phyloP scores from a whole-genome alignment of 192 early-diverging fungal genomes.

The Podochytrium sp. region DNA sequence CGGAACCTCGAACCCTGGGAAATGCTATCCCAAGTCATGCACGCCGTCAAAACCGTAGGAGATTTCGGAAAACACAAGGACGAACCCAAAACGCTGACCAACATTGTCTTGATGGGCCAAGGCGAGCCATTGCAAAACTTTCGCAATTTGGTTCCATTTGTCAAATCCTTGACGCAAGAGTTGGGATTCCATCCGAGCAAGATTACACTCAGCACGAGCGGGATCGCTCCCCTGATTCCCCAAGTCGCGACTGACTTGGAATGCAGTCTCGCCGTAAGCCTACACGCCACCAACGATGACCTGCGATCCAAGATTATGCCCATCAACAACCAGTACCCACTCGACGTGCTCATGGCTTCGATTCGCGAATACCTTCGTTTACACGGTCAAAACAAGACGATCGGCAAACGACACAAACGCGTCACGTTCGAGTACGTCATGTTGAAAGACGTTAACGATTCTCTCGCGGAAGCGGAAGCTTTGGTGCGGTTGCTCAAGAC shows the following conservation, averaged over 20 bases:
- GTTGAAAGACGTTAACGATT: conserved; percentile 86
- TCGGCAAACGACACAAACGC: conserved; percentile 60
- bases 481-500: conserved; percentile 65
- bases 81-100: conserved; percentile 58
- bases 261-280: conserved; percentile 74
- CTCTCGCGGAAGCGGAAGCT: conserved; percentile 65
- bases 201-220: conserved; percentile 83
- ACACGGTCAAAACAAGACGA: conserved; percentile 38
- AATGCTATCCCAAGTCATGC: conserved; percentile 54
- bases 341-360: conserved; percentile 70
- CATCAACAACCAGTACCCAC: conserved; percentile 82
- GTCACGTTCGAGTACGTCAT: conserved; percentile 94
- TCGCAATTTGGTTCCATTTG: conserved; percentile 49
- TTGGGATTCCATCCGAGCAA: conserved; percentile 71
- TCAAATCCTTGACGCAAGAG: conserved; percentile 52
- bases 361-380: conserved; percentile 59
- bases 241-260: conserved; percentile 70
- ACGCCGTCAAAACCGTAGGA: conserved; percentile 32
- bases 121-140: conserved; percentile 90
- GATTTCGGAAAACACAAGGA: conserved; percentile 58
- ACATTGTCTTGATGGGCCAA: conserved; percentile 94
- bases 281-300: conserved; percentile 82
- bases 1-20: conserved; percentile 76
- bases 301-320: conserved; percentile 82
- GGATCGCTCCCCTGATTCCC: conserved; percentile 82